Evolutionary conservation across 2,329 filamentous ascomycete species (phyloP), one percentile per base, ranked within the genome.

Genomic region (Apiospora rasikravindrae): DNA sequence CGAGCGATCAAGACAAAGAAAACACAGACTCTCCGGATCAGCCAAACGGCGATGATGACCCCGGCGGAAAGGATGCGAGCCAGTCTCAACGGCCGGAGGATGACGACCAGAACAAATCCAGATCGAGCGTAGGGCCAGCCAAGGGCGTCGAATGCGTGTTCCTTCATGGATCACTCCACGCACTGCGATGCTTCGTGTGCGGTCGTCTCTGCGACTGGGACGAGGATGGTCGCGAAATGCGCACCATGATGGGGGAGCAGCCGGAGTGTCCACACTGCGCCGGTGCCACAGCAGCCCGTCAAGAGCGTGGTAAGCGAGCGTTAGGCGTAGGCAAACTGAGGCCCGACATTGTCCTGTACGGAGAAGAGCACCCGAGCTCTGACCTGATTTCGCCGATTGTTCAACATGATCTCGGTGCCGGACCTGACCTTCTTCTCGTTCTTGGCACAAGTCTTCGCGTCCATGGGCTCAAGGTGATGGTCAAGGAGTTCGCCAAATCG

Each of bases 331-430:
- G 92, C 45, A 90, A 91, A 73, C 84, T 94, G 24, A 85, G 92
- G 51, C 92, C 92, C 0, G 91, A 94, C 76, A 92, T 94, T 76
- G 92, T 94, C 1, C 84, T 94, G 0, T 94, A 94, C 77, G 92
- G 92, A 29, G 92, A 94, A 78, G 91, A 93, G 70, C 91, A 94
- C 76, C 92, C 92, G 0, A 88, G 88, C 44, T 89, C 90, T 1
- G 89, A 93, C 72, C 84, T 92, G 6, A 92, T 94, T 74, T 91
- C 90, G 29, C 89, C 89, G 1, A 88, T 94, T 16, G 87, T 93
- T 19, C 90, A 91, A 19, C 90, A 93, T 73, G 92, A 94, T 77
- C 83, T 93, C 1, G 85, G 85, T 2, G 83, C 92, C 3, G 86
- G 86, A 3, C 92, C 92, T 0, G 92, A 94, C 75, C 84, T 93